These are phyloP conservation scores for Zygoascus biomembranicola DNA, from an alignment of 805 yeast species.

Conservation along the genomic window DNA sequence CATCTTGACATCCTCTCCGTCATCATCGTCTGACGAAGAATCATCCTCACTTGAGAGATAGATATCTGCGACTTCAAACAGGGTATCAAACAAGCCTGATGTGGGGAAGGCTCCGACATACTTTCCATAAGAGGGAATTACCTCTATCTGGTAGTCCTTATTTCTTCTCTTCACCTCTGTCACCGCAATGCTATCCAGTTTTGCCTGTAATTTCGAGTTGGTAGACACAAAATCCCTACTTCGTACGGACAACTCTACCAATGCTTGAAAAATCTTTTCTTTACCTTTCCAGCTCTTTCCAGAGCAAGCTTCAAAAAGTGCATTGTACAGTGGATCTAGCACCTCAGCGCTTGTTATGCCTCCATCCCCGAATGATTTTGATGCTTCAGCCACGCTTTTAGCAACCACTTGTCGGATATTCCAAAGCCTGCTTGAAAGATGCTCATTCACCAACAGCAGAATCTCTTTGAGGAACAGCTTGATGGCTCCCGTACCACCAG, in stretches of 20 bases:
- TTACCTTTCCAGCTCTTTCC: constrained; percentile 91
- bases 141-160: constrained; percentile 49
- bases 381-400: constrained; percentile 26
- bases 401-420: constrained; percentile 64
- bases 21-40: constrained; percentile 33
- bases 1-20: constrained; percentile 28
- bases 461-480: constrained; percentile 67
- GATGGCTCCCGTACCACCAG: constrained; percentile 65
- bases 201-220: constrained; percentile 27
- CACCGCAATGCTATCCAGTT: constrained; percentile 38
- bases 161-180: constrained; percentile 63
- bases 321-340: constrained; percentile 33
- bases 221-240: constrained; percentile 31
- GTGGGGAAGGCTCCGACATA: constrained; percentile 37
- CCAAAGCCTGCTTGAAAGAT: constrained; percentile 49
- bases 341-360: constrained; percentile 13
- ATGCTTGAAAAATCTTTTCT: constrained; percentile 62
- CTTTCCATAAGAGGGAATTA: constrained; percentile 45
- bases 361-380: constrained; percentile 2
- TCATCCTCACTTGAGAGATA: constrained; percentile 35
- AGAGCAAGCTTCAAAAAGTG: constrained; percentile 50
- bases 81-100: constrained; percentile 27
- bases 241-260: constrained; percentile 49
- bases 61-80: constrained; percentile 26
- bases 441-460: constrained; percentile 37